phyloP scores from a whole-genome alignment of 225 moss, liverwort and hornwort genomes.

The Climacium dendroides region DNA sequence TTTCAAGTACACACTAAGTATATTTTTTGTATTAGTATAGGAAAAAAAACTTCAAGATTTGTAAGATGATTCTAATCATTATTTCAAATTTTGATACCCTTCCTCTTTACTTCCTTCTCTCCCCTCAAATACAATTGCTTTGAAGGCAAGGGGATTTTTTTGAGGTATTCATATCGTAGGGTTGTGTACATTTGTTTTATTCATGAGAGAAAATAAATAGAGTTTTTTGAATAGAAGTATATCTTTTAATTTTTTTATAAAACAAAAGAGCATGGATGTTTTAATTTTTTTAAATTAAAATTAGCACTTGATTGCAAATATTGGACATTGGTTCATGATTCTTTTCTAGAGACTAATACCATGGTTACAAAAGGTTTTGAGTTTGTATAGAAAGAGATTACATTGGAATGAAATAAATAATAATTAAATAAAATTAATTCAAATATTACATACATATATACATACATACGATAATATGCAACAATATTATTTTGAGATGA shows the following conservation, averaged over 20 bases:
- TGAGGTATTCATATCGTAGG: neutral
- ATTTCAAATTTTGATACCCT: neutral
- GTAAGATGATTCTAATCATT: neutral
- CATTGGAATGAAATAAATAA: neutral
- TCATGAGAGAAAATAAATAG: neutral
- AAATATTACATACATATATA: neutral
- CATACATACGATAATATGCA: neutral
- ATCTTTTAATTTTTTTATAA: neutral
- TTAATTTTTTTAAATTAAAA: neutral
- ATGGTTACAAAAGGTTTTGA: neutral
- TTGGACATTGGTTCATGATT: accelerated
- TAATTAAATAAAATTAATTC: neutral
- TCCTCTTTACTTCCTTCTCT: accelerated
- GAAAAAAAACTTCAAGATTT: neutral
- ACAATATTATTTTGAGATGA: neutral
- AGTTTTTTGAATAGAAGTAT: accelerated
- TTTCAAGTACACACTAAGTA: neutral
- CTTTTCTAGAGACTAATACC: neutral
- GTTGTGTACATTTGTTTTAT: neutral
- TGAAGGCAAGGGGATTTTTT: neutral
- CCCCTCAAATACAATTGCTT: neutral
- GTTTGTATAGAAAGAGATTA: neutral
- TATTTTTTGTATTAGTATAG: accelerated
- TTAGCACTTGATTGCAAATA: neutral
- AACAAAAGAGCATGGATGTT: no score